phyloP scores from a whole-genome alignment of 164 flowering plant species.

The Paratinospora sagittata region DNA sequence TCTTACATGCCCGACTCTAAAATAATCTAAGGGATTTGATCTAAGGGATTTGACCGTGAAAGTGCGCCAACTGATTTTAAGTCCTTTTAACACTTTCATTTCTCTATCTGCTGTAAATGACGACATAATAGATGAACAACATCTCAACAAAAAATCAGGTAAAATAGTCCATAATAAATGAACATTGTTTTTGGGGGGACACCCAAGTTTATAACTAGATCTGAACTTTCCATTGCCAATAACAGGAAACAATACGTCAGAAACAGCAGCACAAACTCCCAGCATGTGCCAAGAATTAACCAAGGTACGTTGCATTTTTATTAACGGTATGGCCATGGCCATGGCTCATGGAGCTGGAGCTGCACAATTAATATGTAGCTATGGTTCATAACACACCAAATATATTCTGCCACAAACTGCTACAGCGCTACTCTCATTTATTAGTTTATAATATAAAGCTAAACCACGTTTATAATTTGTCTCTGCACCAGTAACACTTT shows the following conservation, averaged over 20 bases:
- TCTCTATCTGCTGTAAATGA: background rate
- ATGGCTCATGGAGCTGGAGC: too few relatives aligned
- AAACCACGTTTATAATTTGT: too few relatives aligned
- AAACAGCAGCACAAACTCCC: background rate
- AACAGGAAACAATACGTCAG: background rate
- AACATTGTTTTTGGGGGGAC: background rate
- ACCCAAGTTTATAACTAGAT: background rate
- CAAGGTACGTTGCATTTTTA: background rate
- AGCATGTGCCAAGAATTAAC: background rate
- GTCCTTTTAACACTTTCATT: too few relatives aligned
- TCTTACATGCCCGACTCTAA: too few relatives aligned
- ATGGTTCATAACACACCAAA: background rate
- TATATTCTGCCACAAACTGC: background rate
- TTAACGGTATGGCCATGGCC: too few relatives aligned
- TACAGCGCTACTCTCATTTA: background rate
- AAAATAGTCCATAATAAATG: background rate
- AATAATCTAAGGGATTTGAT: too few relatives aligned
- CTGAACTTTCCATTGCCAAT: background rate
- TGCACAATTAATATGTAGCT: background rate
- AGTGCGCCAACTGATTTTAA: too few relatives aligned
- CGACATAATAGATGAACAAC: background rate
- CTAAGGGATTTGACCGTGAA: too few relatives aligned
- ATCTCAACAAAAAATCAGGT: background rate
- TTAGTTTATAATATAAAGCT: background rate
- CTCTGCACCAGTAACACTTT: too few relatives aligned